Percentiles rank a stretch among this genome's conserved stretches.
Conservation (phyloP, 345 rosid genomes). For the Capsella bursapastoris region DNA sequence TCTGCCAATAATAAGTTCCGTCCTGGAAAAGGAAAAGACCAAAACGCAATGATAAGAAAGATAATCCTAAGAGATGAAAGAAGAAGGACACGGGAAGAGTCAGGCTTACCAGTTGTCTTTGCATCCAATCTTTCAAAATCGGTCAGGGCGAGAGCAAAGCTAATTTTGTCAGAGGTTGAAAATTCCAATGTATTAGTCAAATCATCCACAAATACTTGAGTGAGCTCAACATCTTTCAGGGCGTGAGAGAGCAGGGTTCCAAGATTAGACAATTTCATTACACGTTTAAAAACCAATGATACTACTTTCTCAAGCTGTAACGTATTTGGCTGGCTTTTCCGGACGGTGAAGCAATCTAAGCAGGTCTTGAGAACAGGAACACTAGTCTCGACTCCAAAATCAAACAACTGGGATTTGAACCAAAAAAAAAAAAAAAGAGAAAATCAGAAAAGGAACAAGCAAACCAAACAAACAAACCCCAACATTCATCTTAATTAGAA, state of each 20-base stretch:
- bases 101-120: conserved; percentile 55
- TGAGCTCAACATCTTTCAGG: conserved; percentile 51
- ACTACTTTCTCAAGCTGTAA: conserved; percentile 56
- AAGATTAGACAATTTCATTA: conserved; percentile 64
- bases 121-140: conserved; percentile 61
- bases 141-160: conserved; percentile 71
- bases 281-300: conserved; percentile 55
- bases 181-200: conserved; percentile 54
- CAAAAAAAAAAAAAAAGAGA: neutral
- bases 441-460: neutral
- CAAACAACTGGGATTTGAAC: conserved; percentile 56
- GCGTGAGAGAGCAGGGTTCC: conserved; percentile 67
- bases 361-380: conserved; percentile 65
- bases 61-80: neutral
- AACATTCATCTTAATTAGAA: neutral
- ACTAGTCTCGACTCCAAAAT: conserved; percentile 66
- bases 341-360: conserved; percentile 58
- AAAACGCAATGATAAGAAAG: neutral
- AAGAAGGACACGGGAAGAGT: neutral
- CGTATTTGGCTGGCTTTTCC: conserved; percentile 47
- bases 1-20: conserved; percentile 69
- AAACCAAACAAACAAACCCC: neutral
- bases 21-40: conserved; percentile 49
- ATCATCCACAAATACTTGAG: conserved; percentile 54
- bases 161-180: conserved; percentile 70